Percentiles rank a stretch among this genome's conserved stretches.
Conservation (phyloP, 805 yeast species). For the Nematodospora valgi region DNA sequence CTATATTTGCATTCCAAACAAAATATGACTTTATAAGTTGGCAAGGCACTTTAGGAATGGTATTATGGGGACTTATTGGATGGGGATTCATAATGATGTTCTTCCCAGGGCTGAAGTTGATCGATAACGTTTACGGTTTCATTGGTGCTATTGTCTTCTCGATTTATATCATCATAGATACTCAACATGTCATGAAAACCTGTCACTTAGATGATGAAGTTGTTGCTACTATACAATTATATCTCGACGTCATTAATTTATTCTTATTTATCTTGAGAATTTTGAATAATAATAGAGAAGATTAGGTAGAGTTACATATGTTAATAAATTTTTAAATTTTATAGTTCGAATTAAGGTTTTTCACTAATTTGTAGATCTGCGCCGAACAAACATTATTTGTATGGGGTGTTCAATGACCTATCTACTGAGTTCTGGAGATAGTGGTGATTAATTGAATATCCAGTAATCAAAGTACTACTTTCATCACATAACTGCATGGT, state of each 20-base stretch:
- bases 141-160: slow-evolving; percentile 73
- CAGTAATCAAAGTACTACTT: too few species aligned
- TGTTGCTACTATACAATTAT: slow-evolving; percentile 72
- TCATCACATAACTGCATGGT: too few species aligned
- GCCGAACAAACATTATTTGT: too few species aligned
- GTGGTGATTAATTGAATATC: too few species aligned
- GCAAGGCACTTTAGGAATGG: slow-evolving; percentile 54
- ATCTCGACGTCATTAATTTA: slow-evolving; percentile 79
- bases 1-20: slow-evolving; percentile 72
- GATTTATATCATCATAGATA: slow-evolving; percentile 72
- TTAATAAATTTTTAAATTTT: background rate
- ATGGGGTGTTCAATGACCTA: too few species aligned
- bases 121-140: slow-evolving; percentile 65
- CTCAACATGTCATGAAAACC: slow-evolving; percentile 73
- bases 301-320: too few species aligned
- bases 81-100: slow-evolving; percentile 69
- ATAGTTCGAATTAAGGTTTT: background rate
- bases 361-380: too few species aligned
- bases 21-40: slow-evolving; percentile 71
- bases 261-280: slow-evolving; percentile 74
- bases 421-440: too few species aligned
- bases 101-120: slow-evolving; percentile 47
- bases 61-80: slow-evolving; percentile 66
- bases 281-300: slow-evolving; percentile 30
- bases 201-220: slow-evolving; percentile 81